Evolutionary conservation across 768 basidiomycete genomes (phyloP), one percentile per base, ranked within the genome.

Genomic region (Omphalotus guepiniiformis): DNA sequence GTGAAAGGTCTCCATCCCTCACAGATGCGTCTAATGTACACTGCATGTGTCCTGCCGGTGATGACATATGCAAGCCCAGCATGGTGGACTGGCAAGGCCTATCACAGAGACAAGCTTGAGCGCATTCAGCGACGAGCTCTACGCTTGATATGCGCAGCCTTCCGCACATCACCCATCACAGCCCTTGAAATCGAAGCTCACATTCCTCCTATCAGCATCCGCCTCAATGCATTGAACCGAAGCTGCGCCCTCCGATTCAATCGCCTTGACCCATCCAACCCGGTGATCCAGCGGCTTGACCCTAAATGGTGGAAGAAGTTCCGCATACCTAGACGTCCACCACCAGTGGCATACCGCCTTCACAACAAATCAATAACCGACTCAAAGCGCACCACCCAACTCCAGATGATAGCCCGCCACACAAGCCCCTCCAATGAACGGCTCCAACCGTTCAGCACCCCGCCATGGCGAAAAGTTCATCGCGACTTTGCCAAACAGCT

Each of bases 81-180:
- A 1, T 63, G 62, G 61, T 63, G 62, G 62, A 54, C 45, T 3
- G 56, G 55, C 4, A 55, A 49, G 32, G 43, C 50, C 32, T 27
- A n/a, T 5, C 58, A 58, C 21, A 26, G 22, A n/a, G 34, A 53
- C 4, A 1, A 32, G 1, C 23, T 61, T 1, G 49, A 48, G 5
- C 39, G 41, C 29, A 53, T 61, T 1, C 61, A 63, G 46, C 47
- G 51, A 18, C 18, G 18, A 18, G 58, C 56, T 6, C 51, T 58
- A 2, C 43, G 58, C 1, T 50, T 43, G 3, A 58, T 63, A 4
- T 55, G 52, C 21, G 58, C 56, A 1, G 59, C 55, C 3, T 63
- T 63, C 51, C 19, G 49, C 1, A 64, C 62, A 2, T 59, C 59
- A 23, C 58, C 53, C 9, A 47, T 55, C 13, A 29, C 37, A 4